phyloP scores from a whole-genome alignment of 2,329 filamentous ascomycete species.

The Gyromitra esculenta region DNA sequence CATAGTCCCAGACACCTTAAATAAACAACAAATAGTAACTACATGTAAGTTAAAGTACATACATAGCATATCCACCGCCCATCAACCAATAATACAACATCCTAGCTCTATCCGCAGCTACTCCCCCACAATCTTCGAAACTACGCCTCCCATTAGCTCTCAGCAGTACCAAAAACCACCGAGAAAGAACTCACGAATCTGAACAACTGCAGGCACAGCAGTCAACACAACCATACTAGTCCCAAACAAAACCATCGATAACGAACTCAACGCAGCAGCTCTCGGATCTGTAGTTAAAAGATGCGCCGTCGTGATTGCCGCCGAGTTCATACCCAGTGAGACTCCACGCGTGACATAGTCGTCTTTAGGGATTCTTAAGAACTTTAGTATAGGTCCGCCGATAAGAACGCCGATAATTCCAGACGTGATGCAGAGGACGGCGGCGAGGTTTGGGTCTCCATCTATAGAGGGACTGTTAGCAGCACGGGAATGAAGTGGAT shows the following conservation, averaged over 20 bases:
- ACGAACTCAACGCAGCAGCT: constrained; percentile 69
- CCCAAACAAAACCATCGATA: constrained; percentile 70
- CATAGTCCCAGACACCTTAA: neutral
- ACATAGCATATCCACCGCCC: neutral
- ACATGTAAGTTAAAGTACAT: neutral
- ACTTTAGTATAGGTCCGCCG: constrained; percentile 65
- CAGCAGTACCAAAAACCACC: neutral
- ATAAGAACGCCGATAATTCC: constrained; percentile 69
- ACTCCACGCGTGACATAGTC: constrained; percentile 73
- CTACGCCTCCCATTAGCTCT: neutral
- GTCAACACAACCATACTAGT: constrained; percentile 68
- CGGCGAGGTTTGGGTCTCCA: constrained; percentile 68
- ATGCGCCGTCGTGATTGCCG: constrained; percentile 69
- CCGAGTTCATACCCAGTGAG: constrained; percentile 70
- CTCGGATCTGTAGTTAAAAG: constrained; percentile 68
- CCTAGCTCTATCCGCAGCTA: neutral
- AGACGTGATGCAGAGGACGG: constrained; percentile 69
- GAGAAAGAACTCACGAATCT: constrained; percentile 18
- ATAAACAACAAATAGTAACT: neutral
- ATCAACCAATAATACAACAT: neutral
- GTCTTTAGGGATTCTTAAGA: constrained; percentile 69
- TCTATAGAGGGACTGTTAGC: neutral
- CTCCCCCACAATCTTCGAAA: constrained; percentile 19
- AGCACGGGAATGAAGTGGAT: neutral
- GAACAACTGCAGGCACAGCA: constrained; percentile 59